These are phyloP conservation scores for Ganoderma lingzhi DNA, from an alignment of 1,284 basidiomycete genomes.

Conservation along the genomic window DNA sequence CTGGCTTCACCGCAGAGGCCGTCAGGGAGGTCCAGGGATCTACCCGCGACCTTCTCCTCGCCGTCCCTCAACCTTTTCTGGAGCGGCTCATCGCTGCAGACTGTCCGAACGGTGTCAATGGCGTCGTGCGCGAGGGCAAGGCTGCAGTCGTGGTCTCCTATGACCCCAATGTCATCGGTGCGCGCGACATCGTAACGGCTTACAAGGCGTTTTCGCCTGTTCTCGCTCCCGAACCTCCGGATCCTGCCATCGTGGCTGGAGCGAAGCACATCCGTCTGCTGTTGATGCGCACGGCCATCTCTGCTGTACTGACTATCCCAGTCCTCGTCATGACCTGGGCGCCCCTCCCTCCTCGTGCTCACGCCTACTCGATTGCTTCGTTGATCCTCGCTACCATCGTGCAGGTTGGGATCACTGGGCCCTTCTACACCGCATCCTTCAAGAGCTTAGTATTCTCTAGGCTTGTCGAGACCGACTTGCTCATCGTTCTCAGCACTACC, in stretches of 20 bases:
- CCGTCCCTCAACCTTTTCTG: conserved; percentile 22
- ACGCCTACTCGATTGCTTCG: conserved; percentile 47
- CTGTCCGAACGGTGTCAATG: conserved; percentile 36
- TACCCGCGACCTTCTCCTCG: conserved; percentile 33
- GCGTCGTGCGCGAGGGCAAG: conserved; percentile 29
- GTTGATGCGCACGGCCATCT: conserved; percentile 43
- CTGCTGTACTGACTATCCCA: conserved; percentile 48
- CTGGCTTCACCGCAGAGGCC: conserved; percentile 39
- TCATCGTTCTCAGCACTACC: conserved; percentile 51
- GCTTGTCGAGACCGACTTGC: conserved; percentile 50
- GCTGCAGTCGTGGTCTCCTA: conserved; percentile 33
- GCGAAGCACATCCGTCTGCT: conserved; percentile 42
- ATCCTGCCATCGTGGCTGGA: conserved; percentile 40
- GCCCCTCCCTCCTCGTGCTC: conserved; percentile 44
- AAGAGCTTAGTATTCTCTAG: conserved; percentile 50
- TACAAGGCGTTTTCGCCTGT: conserved; percentile 37
- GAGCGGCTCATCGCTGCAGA: conserved; percentile 30
- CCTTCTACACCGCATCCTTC: conserved; percentile 48
- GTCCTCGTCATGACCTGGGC: conserved; percentile 57
- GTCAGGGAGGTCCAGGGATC: conserved; percentile 34
- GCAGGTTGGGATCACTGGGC: conserved; percentile 48
- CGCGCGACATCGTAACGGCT: conserved; percentile 35
- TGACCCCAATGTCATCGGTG: conserved; percentile 38
- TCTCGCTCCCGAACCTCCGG: conserved; percentile 38
- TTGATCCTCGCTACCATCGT: conserved; percentile 51